Base-by-base conservation (phyloP, 2,329 filamentous ascomycete genomes). In the Ambrosiella cleistominuta region DNA sequence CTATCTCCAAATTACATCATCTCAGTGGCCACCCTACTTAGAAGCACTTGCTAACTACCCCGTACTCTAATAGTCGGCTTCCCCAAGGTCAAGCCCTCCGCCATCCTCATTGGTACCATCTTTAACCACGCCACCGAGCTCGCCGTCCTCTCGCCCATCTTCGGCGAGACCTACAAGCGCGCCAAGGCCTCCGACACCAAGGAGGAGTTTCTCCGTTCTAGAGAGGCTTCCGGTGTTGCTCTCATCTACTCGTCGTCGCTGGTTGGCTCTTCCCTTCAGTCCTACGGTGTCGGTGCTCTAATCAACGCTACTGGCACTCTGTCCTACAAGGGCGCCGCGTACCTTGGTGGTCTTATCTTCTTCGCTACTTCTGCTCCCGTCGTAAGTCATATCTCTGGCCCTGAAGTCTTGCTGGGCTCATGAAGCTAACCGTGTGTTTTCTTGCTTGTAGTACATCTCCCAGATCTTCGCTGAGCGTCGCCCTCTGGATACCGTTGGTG, bases 271-370 rank as follows among this genome's bases (percentile, higher is more conserved):
- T 88, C 85, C 61, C 73, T 96, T 61, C 89, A 95, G 77, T 81
- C 85, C 62, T 95, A 95, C 68, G 89, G 88, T 69, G 85, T 95
- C 63, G 89, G 84, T 65, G 89, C 89, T 62, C 76, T 95, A 64
- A 86, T 91, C 78, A 97, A 97, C 72, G 89, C 90, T 64, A 97
- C 91, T 47, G 90, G 88, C 64, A 96, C 91, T 57, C 78, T 97
- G 63, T 89, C 81, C 74, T 97, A 97, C 79, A 97, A 95, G 81
- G 93, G 93, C 65, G 89, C 93, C 63, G 88, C 91, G 59, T 97
- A 96, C 75, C 78, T 97, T 62, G 93, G 93, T 64, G 79, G 79
- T 61, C 76, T 97, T 70, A 86, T 97, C 77, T 97, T 97, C 79
- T 79, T 89, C 63, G 91, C 91, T 65, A 90, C 84, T 65, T 83